Evolutionary conservation across 805 yeast species (phyloP), one percentile per base, ranked within the genome.

Genomic region (Candida cerambycidarum): DNA sequence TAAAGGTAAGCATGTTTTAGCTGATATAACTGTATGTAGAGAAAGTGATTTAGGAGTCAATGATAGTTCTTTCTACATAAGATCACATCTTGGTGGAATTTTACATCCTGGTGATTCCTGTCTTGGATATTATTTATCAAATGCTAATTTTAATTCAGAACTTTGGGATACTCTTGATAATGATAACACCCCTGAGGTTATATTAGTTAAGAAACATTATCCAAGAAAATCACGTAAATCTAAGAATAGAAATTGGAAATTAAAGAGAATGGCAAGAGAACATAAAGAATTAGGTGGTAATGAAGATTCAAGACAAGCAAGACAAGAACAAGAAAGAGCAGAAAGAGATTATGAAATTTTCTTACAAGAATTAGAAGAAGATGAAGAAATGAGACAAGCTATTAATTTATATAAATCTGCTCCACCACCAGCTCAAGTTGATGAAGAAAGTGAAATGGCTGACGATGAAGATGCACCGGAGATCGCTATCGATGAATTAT

Each of bases 301-400:
- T 52, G 82, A 79, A 53, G 76, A 70, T 51, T 65, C 75, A 13
- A 84, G 89, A 69, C 84, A 80, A 50, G 90, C 88, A 43, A 85
- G 79, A 71, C 93, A 86, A 65, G 97, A 89, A 50, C 82, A 81
- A 56, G 98, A 89, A 63, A 78, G 86, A 56, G 96, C 95, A 4
- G 97, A 92, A 68, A 83, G 80, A 65, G 99, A 92, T 68, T 93
- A 89, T 71, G 99, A 92, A 70, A 61, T 84, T 53, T 93, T 93
- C 87, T 79, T 93, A 69, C 97, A 89, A 70, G 97, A 93, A 65
- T 80, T 93, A 62, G 99, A 93, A 73, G 98, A 93, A 68, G 99
- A 93, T 67, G 82, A 82, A 42, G 99, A 93, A 62, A 78, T 93
- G 62, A 85, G 99, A 73, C 89, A 85, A 56, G 81, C 89, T 35